Base-by-base conservation (phyloP, 305 asterid species). In the Solanum hybrid region DNA sequence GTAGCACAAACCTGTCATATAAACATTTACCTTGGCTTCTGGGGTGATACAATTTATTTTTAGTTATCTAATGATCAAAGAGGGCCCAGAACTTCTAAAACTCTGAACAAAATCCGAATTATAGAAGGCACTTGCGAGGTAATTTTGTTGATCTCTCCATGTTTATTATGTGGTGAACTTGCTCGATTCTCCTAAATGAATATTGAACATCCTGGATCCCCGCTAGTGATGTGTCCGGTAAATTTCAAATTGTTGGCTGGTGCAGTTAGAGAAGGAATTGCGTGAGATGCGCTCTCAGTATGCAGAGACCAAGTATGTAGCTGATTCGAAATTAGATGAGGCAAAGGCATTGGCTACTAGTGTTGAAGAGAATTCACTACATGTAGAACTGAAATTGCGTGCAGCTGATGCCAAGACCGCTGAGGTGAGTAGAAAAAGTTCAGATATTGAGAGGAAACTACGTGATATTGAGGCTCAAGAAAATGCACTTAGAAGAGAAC, bases 331-430 rank as follows among this genome's bases (percentile, higher is more conserved):
- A 89, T 92, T 97, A 81, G 94, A 95, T 0, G 99, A 98, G 93
- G 99, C 99, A 86, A 92, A 93, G 92, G 96, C 99, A 85, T 91
- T 98, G 89, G 96, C 95, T 75, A 91, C 96, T 81, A 95, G 97
- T 87, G 91, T 98, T 90, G 99, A 97, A 91, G 99, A 94, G 94
- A 98, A 95, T 91, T 97, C 99, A 31, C 88, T 97, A 95, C 98
- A 96, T 95, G 96, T 97, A 64, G 99, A 98, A 92, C 95, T 96
- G 29, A 97, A 96, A 92, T 88, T 95, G 90, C 98, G 91, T 89
- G 96, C 99, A 35, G 98, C 98, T 88, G 99, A 96, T 88, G 96
- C 98, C 86, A 97, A 96, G 93, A 94, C 95, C 90, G 99, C 99
- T 72, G 99, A 97, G 92, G 94, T 95, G 91, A 97, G 95, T 92